phyloP scores from a whole-genome alignment of 495 filamentous ascomycete species.

The Apodospora peruviana region DNA sequence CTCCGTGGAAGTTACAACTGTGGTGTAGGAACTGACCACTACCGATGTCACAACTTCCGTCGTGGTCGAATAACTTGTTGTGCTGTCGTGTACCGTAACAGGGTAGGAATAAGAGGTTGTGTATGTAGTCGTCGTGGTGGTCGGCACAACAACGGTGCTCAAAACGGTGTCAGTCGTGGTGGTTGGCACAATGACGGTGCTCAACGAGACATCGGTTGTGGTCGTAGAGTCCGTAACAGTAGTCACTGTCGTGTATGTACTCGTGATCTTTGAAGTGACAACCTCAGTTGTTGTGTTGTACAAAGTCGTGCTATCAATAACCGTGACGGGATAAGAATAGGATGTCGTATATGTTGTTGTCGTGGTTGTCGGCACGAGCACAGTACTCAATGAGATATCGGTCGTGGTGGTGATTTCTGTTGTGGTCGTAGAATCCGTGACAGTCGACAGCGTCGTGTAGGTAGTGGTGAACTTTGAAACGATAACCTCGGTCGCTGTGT shows the following conservation, averaged over 20 bases:
- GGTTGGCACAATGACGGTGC: background rate
- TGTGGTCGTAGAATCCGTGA: slow-evolving; percentile 3
- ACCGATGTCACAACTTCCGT: slow-evolving; percentile 12
- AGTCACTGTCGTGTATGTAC: background rate
- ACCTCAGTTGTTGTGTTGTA: background rate
- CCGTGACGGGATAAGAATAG: slow-evolving; percentile 18
- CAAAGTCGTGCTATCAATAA: slow-evolving; percentile 20
- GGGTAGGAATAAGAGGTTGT: background rate
- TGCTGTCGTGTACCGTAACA: slow-evolving; percentile 6
- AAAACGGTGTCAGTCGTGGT: slow-evolving; percentile 10
- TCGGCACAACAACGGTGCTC: background rate
- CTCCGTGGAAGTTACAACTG: slow-evolving; percentile 17
- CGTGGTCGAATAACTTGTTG: slow-evolving; percentile 10
- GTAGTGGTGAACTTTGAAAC: slow-evolving; percentile 1
- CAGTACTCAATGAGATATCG: slow-evolving; percentile 4
- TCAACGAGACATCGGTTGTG: slow-evolving; percentile 10
- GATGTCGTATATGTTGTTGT: slow-evolving; percentile 19
- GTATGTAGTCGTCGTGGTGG: background rate
- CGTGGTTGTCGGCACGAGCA: slow-evolving; percentile 10
- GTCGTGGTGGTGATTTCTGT: background rate
- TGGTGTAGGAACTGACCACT: slow-evolving; percentile 18
- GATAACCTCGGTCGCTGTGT: slow-evolving; percentile 2
- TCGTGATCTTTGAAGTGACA: background rate
- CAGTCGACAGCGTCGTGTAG: background rate
- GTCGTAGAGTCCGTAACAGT: slow-evolving; percentile 12